phyloP scores from a whole-genome alignment of 2,329 filamentous ascomycete species.

The Pseudogymnoascus sp. region DNA sequence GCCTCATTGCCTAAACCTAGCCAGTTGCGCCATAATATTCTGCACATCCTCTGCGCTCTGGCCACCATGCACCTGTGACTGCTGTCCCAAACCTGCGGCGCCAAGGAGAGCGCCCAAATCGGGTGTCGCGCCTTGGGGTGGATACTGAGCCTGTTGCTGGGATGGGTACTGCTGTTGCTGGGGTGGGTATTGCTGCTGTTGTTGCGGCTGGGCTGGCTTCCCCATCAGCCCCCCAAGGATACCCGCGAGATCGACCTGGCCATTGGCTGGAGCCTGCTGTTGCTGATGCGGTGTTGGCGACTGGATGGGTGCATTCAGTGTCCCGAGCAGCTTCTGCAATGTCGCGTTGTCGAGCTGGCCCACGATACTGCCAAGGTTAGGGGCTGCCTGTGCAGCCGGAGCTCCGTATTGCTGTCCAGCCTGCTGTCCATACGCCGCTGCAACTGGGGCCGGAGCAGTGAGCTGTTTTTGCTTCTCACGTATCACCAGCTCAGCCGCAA shows the following conservation, averaged over 20 bases:
- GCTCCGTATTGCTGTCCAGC: conserved; percentile 27
- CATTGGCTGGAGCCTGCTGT: conserved; percentile 19
- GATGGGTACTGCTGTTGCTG: conserved; percentile 23
- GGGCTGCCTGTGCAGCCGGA: conserved; percentile 30
- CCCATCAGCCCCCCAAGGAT: conserved; percentile 24
- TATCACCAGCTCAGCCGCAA: conserved; percentile 74
- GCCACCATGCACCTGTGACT: conserved; percentile 18
- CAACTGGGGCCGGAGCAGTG: conserved; percentile 29
- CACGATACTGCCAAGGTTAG: conserved; percentile 58
- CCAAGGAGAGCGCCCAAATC: conserved; percentile 22
- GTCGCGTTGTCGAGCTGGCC: conserved; percentile 61
- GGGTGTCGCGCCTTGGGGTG: conserved; percentile 20
- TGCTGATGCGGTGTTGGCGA: conserved; percentile 18
- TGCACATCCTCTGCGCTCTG: conserved; percentile 51
- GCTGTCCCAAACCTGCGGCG: conserved; percentile 16
- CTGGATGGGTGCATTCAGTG: conserved; percentile 34
- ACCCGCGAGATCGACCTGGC: conserved; percentile 25
- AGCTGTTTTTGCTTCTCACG: conserved; percentile 53
- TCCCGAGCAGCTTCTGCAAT: conserved; percentile 62
- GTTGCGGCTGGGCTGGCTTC: conserved; percentile 22
- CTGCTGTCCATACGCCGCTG: conserved; percentile 29
- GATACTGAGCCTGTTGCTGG: conserved; percentile 27
- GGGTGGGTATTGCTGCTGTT: conserved; percentile 23
- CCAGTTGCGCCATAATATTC: conserved; percentile 68
- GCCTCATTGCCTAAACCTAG: conserved; percentile 51